Percentiles rank a stretch among this genome's conserved stretches.
These are phyloP conservation scores for Ogataea hybrid DNA, from an alignment of 1,139 yeast genomes.

Conservation along the genomic window DNA sequence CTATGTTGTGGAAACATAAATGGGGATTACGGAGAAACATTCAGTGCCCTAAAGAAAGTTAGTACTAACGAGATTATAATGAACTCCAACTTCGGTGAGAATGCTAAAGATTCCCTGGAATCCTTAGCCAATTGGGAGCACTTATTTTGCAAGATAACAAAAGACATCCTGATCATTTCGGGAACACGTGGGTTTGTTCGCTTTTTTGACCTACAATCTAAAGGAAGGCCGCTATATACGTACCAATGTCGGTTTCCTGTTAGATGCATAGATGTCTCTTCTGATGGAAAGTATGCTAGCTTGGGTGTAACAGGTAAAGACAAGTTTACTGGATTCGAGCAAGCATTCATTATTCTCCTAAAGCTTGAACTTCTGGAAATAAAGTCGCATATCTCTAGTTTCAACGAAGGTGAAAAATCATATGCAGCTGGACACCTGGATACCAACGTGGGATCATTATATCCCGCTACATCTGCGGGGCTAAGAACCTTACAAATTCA, in stretches of 20 bases:
- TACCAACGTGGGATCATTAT: too few relatives aligned
- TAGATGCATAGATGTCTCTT: slow-evolving; percentile 71
- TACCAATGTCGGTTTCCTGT: slow-evolving; percentile 74
- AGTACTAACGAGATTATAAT: slow-evolving; percentile 20
- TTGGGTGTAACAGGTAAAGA: slow-evolving; percentile 84
- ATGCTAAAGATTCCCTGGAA: slow-evolving; percentile 21
- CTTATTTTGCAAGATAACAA: slow-evolving; percentile 62
- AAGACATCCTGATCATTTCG: slow-evolving; percentile 59
- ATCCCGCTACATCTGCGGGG: background rate
- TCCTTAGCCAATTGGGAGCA: slow-evolving; percentile 55
- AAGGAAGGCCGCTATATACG: slow-evolving; percentile 66
- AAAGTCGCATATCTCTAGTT: too few relatives aligned
- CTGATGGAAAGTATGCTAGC: slow-evolving; percentile 63
- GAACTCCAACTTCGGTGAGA: slow-evolving; percentile 26
- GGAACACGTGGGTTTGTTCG: slow-evolving; percentile 74
- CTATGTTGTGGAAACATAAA: slow-evolving; percentile 65
- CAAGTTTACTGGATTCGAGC: slow-evolving; percentile 66
- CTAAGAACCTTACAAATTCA: slow-evolving; percentile 2
- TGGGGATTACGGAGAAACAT: slow-evolving; percentile 62
- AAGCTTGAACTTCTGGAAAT: slow-evolving; percentile 30
- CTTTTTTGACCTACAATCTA: slow-evolving; percentile 52
- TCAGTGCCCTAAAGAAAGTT: slow-evolving; percentile 35
- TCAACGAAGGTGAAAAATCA: too few relatives aligned
- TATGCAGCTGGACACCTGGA: too few relatives aligned
- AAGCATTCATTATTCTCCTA: slow-evolving; percentile 75